A percentile compares a stretch with the other conserved stretches of the same genome.
Evolutionary conservation across 2,329 filamentous ascomycete species (phyloP).

Genomic region (Akanthomyces dipterigenus): DNA sequence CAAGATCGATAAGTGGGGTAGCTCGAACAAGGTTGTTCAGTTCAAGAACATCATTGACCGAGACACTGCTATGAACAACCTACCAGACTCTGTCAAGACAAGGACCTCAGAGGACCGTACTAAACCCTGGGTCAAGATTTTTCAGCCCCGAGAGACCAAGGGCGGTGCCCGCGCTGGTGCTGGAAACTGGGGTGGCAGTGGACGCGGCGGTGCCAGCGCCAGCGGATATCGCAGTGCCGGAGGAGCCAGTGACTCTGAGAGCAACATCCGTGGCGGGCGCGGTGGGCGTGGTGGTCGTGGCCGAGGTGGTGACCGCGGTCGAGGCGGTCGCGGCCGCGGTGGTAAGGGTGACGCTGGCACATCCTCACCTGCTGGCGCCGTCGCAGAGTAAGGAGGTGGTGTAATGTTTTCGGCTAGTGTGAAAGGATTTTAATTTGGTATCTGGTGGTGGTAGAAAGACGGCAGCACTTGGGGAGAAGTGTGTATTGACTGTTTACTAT

Average conservation of each 20-base stretch:
- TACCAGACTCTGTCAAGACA: slow-evolving; percentile 71
- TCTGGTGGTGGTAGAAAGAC: slow-evolving; percentile 3
- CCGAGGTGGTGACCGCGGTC: slow-evolving; percentile 52
- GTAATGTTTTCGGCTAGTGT: neutral
- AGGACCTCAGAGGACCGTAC: slow-evolving; percentile 64
- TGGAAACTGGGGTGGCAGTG: slow-evolving; percentile 60
- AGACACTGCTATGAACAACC: slow-evolving; percentile 66
- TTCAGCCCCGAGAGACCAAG: slow-evolving; percentile 60
- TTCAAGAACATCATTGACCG: slow-evolving; percentile 77
- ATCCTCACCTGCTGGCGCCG: slow-evolving; percentile 46
- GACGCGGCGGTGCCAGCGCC: slow-evolving; percentile 52
- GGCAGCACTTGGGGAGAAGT: neutral
- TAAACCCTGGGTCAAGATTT: slow-evolving; percentile 77
- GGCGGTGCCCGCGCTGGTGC: slow-evolving; percentile 56
- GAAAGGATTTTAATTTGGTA: neutral
- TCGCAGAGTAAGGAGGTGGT: slow-evolving; percentile 28
- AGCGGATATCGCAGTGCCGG: slow-evolving; percentile 80
- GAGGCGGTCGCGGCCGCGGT: slow-evolving; percentile 49
- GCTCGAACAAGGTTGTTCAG: slow-evolving; percentile 76
- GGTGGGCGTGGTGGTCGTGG: slow-evolving; percentile 49
- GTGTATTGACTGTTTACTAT: neutral
- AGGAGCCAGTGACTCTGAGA: slow-evolving; percentile 65
- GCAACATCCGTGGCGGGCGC: slow-evolving; percentile 48
- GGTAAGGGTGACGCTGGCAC: slow-evolving; percentile 53
- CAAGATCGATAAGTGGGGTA: slow-evolving; percentile 71